phyloP scores from a whole-genome alignment of 2,329 filamentous ascomycete genomes.

The Penicillium corylophilum region DNA sequence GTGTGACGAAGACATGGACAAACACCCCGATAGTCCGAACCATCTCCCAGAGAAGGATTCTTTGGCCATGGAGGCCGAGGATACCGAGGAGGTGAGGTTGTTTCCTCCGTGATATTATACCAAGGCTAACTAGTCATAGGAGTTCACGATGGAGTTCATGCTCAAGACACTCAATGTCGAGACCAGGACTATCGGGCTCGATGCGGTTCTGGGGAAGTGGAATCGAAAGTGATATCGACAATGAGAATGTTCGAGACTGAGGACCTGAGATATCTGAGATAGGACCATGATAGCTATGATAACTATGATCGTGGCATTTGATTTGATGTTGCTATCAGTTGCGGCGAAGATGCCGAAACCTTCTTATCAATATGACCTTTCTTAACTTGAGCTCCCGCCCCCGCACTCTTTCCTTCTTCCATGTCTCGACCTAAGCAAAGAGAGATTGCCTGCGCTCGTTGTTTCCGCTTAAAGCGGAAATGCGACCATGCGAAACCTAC shows the following conservation, averaged over 20 bases:
- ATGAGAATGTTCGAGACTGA: background rate
- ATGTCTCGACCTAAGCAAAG: conserved; percentile 27
- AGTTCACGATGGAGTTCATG: conserved; percentile 70
- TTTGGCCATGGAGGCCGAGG: conserved; percentile 31
- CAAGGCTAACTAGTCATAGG: conserved; percentile 37
- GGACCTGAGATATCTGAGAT: background rate
- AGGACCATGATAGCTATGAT: background rate
- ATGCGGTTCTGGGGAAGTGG: conserved; percentile 59
- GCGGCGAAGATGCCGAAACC: conserved; percentile 2
- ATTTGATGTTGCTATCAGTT: background rate
- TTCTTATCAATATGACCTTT: conserved; percentile 17
- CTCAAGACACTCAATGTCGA: conserved; percentile 65
- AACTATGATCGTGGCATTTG: background rate
- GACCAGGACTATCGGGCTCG: conserved; percentile 62
- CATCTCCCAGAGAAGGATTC: conserved; percentile 26
- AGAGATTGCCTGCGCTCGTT: conserved; percentile 29
- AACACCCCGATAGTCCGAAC: background rate
- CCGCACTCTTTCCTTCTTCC: conserved; percentile 10
- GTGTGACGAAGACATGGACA: conserved; percentile 40
- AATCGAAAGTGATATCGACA: conserved; percentile 25
- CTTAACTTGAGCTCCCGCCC: conserved; percentile 14
- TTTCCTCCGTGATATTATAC: background rate
- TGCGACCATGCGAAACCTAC: conserved; percentile 30
- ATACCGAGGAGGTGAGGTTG: conserved; percentile 23
- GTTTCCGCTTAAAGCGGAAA: conserved; percentile 30